Base-by-base conservation (phyloP, 208 protist species). In the Trichomonas tenax region DNA sequence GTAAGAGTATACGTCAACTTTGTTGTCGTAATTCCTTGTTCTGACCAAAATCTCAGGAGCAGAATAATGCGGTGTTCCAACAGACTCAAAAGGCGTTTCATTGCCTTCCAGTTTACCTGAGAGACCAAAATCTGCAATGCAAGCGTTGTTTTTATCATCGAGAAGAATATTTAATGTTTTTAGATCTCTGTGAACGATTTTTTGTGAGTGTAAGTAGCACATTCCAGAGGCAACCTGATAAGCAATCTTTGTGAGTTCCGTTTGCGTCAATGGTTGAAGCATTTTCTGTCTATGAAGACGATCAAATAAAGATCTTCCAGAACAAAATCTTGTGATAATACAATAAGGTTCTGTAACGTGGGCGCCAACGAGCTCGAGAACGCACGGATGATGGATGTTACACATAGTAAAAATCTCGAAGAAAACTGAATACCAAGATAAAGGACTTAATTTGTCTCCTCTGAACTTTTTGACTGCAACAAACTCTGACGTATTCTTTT, bases 1-100 rank as follows among this genome's bases (percentile, higher is more conserved):
- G 45, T 93, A 93, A 26, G 86, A 93, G 45, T 93, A 93, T 49
- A 93, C 44, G 51, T 93, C 86, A 8, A 93, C 86, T 93, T 93
- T 34, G 44, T 21, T 58, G 34, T 34, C 31, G 45, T 93, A 93
- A 38, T 34, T 9, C 44, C 40, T 89, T 9, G 38, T 89, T 9
- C 44, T 48, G 15, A 26, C 86, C 21, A 93, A 38, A 34, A 93
- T 51, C 36, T 93, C 86, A 14, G 86, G 86, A 38, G 86, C 86
- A 17, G 86, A 48, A 38, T 93, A 93, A 93, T 93, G 23, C 14
- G 86, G 86, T 38, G 86, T 93, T n/a, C 86, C 86, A n/a, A 93
- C 86, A 9, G 40, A 41, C 21, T 44, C 86, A 15, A 17, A 41
- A 14, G 36, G 81, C 14, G 36, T 41, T 31, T 51, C 44, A 15